Conservation (phyloP, 2,329 filamentous ascomycete genomes). For the Fusarium sulawesiense region DNA sequence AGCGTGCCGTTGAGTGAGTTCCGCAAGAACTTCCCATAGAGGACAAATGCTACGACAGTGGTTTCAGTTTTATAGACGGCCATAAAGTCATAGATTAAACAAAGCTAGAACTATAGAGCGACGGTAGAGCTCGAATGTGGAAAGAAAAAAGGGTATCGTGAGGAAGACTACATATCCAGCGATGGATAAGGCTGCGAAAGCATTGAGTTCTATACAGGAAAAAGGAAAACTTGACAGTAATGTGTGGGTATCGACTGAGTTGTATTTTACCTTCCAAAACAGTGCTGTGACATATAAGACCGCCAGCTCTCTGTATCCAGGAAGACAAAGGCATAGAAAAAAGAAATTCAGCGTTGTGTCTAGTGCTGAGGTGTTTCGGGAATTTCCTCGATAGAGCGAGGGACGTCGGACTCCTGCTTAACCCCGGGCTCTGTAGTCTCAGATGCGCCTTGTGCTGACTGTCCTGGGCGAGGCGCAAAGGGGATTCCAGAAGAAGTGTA, state of each 20-base stretch:
- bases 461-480: slow-evolving; percentile 54
- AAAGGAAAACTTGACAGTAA: slow-evolving; percentile 17
- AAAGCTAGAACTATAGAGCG: slow-evolving; percentile 31
- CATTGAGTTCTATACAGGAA: slow-evolving; percentile 8
- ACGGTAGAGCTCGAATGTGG: not conserved
- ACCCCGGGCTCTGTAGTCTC: not conserved
- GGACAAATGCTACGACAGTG: not conserved
- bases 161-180: slow-evolving; percentile 32
- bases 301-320: slow-evolving; percentile 9
- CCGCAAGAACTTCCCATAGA: slow-evolving; percentile 45
- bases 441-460: slow-evolving; percentile 10
- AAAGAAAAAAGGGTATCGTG: slow-evolving; percentile 43
- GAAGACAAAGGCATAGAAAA: not conserved
- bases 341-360: not conserved
- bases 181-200: slow-evolving; percentile 8
- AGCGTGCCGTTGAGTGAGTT: slow-evolving; percentile 58
- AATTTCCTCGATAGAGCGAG: slow-evolving; percentile 9
- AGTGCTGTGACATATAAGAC: slow-evolving; percentile 12
- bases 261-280: slow-evolving; percentile 9
- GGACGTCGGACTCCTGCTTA: not conserved
- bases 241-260: slow-evolving; percentile 16
- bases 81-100: slow-evolving; percentile 36
- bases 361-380: slow-evolving; percentile 15
- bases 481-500: slow-evolving; percentile 59
- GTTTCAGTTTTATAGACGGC: slow-evolving; percentile 8